phyloP scores from a whole-genome alignment of 2,329 filamentous ascomycete genomes.

The Chrysoporthe puriensis region DNA sequence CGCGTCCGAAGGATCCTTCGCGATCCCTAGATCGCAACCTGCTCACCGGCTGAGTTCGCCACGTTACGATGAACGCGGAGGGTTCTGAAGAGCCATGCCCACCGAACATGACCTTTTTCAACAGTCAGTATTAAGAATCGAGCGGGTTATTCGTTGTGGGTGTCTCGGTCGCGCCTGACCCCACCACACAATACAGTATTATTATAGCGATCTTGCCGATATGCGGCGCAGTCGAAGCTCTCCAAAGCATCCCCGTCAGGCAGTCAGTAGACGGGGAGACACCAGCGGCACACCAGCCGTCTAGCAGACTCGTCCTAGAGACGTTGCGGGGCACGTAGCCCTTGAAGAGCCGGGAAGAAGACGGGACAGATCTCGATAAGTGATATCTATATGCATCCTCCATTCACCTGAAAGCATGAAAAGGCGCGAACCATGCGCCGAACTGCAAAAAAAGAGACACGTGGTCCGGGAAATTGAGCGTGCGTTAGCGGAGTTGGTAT shows the following conservation, averaged over 20 bases:
- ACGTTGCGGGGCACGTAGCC: not conserved
- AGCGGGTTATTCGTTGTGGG: not conserved
- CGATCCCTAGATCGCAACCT: conserved; percentile 28
- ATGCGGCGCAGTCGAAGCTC: too few species aligned
- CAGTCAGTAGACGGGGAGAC: not conserved
- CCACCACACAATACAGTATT: not conserved
- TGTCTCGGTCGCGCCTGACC: not conserved
- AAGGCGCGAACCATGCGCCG: not conserved
- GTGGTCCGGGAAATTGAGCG: not conserved
- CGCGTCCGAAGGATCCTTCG: conserved; percentile 34
- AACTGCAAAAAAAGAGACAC: not conserved
- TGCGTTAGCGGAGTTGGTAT: not conserved
- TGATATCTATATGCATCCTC: not conserved
- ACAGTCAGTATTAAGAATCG: not conserved
- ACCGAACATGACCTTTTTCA: not conserved
- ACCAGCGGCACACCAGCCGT: not conserved
- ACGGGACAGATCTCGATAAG: not conserved
- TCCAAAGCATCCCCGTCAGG: not conserved
- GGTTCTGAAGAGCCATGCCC: not conserved
- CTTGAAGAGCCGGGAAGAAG: not conserved
- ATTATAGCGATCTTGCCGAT: not conserved
- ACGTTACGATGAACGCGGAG: not conserved
- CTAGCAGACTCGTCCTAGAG: not conserved
- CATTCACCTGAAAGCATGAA: not conserved
- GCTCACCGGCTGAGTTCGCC: not conserved